Conservation (phyloP, 495 filamentous ascomycete species). For the Cryomyces antarcticus region DNA sequence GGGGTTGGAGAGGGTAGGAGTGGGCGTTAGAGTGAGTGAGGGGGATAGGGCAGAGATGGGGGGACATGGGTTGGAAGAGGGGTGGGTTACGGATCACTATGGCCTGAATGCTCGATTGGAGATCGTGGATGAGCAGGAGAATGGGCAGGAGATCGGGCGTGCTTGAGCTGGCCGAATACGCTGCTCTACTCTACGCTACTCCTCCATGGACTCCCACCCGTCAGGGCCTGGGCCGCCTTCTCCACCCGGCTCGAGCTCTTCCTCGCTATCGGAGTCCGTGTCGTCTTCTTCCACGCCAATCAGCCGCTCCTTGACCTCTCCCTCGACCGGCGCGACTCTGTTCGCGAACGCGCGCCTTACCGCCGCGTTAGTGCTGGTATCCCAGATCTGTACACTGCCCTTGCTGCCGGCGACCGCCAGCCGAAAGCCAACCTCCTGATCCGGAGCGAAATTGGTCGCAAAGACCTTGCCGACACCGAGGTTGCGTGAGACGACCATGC, state of each 20-base stretch:
- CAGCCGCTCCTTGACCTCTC: slow-evolving; percentile 54
- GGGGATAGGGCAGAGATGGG: too few relatives aligned
- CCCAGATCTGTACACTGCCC: slow-evolving; percentile 85
- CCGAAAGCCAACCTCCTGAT: slow-evolving; percentile 72
- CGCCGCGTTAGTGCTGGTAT: slow-evolving; percentile 80
- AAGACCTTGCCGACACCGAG: slow-evolving; percentile 90
- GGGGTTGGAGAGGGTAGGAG: too few relatives aligned
- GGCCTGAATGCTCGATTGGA: too few relatives aligned
- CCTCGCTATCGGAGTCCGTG: slow-evolving; percentile 38
- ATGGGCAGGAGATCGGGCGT: too few relatives aligned
- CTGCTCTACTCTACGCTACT: slow-evolving; percentile 14
- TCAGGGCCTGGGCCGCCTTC: slow-evolving; percentile 23
- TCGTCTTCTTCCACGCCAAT: slow-evolving; percentile 46
- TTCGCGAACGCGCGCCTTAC: slow-evolving; percentile 75
- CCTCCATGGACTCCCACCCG: slow-evolving; percentile 85
- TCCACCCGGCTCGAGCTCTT: slow-evolving; percentile 26
- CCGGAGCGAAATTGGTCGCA: slow-evolving; percentile 71
- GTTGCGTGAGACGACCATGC: slow-evolving; percentile 79
- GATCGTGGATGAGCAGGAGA: too few relatives aligned
- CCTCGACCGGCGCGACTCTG: slow-evolving; percentile 37
- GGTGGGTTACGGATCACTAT: too few relatives aligned
- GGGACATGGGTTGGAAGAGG: too few relatives aligned
- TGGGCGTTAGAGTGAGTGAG: too few relatives aligned
- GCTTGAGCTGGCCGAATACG: too few relatives aligned
- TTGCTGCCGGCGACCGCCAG: slow-evolving; percentile 89